Evolutionary conservation across 2,329 filamentous ascomycete genomes (phyloP).

Genomic region (Mycocentrospora acerina): DNA sequence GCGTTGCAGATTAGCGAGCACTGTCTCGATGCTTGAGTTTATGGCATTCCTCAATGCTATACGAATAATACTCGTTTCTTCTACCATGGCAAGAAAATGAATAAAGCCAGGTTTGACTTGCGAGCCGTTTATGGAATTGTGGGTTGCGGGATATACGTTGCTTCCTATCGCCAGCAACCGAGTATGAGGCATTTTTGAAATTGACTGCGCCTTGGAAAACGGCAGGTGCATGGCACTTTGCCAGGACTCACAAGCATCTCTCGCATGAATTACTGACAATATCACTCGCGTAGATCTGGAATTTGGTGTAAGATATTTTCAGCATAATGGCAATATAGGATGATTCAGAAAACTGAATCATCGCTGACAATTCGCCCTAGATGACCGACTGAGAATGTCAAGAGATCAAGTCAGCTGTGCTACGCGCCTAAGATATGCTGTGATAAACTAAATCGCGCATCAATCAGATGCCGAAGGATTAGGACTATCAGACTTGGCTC

Average conservation of each 20-base stretch:
- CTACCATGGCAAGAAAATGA: too few species aligned
- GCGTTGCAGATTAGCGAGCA: too few species aligned
- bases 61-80: too few species aligned
- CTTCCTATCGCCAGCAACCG: slow-evolving; percentile 2
- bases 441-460: slow-evolving; percentile 5
- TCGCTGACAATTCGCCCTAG: neutral
- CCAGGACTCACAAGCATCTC: neutral
- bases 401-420: neutral
- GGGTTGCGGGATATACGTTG: neutral
- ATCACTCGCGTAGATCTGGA: neutral
- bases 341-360: neutral
- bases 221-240: slow-evolving; percentile 3
- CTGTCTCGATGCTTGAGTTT: too few species aligned
- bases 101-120: too few species aligned
- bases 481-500: neutral
- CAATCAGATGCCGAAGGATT: neutral
- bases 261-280: too few species aligned
- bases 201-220: slow-evolving; percentile 1
- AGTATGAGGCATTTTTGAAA: slow-evolving; percentile 7
- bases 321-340: neutral
- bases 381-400: neutral
- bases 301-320: neutral
- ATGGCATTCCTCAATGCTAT: too few species aligned
- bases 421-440: neutral
- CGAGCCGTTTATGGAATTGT: too few species aligned